phyloP scores from a whole-genome alignment of 148 eudicot species.

The Selenicereus undatus region DNA sequence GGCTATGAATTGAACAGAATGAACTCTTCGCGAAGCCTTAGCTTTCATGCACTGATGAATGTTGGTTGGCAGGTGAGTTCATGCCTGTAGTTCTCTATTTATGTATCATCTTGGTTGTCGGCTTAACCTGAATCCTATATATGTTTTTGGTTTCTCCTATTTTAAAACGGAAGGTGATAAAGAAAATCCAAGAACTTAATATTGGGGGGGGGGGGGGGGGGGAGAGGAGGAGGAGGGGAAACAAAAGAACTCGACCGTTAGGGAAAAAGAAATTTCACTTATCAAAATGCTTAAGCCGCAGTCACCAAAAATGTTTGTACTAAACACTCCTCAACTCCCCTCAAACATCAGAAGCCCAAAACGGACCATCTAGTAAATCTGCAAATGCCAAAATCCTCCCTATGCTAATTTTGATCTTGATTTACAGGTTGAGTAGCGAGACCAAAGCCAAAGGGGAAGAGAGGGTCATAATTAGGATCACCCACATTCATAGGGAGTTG shows the following conservation, averaged over 20 bases:
- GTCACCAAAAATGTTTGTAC: background rate
- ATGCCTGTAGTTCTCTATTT: background rate
- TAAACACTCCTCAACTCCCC: background rate
- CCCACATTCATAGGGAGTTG: slow-evolving; percentile 30
- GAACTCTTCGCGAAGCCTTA: background rate
- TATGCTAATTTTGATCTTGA: background rate
- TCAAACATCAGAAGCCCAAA: background rate
- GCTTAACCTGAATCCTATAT: background rate
- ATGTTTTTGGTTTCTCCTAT: background rate
- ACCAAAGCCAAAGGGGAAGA: slow-evolving; percentile 25
- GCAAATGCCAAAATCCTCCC: background rate
- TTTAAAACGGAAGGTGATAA: background rate
- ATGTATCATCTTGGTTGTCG: background rate
- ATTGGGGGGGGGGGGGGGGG: background rate
- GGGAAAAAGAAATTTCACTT: slow-evolving; percentile 1
- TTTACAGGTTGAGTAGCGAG: slow-evolving; percentile 5
- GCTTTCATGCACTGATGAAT: background rate
- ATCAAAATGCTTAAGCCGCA: background rate
- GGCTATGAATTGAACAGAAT: background rate
- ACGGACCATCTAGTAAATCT: background rate
- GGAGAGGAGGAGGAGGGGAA: background rate
- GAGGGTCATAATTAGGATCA: slow-evolving; percentile 24
- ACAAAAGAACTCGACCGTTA: background rate
- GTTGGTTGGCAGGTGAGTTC: background rate
- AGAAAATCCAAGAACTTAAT: background rate